Percentiles rank a stretch among this genome's conserved stretches.
Evolutionary conservation across 176 grass and related monocot genomes (phyloP).

Genomic region (Microstegium vimineum): DNA sequence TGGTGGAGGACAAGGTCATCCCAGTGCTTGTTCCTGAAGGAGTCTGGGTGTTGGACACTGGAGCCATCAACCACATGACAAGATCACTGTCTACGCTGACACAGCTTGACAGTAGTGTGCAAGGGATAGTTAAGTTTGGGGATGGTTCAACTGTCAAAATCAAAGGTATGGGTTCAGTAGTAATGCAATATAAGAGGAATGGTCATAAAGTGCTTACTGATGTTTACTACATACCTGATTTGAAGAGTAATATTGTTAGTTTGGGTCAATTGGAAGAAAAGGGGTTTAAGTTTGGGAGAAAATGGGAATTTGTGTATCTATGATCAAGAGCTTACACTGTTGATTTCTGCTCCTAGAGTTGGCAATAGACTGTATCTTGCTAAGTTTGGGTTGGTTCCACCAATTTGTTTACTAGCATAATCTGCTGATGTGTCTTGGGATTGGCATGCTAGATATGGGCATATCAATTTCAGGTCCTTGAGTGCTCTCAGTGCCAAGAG

Average conservation of each 20-base stretch:
- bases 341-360: too few relatives aligned
- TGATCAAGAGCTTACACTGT: too few relatives aligned
- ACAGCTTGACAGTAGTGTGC: neutral
- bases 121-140: accelerated
- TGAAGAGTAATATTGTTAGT: neutral
- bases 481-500: too few relatives aligned
- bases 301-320: too few relatives aligned
- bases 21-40: neutral
- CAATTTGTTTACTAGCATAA: too few relatives aligned
- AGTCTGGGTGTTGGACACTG: neutral
- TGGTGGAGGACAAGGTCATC: neutral
- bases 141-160: neutral
- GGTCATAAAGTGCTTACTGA: neutral
- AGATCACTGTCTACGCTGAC: neutral
- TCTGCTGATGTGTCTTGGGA: too few relatives aligned
- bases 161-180: neutral
- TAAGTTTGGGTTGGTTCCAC: too few relatives aligned
- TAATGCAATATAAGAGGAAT: neutral
- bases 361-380: too few relatives aligned
- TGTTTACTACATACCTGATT: neutral
- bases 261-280: neutral
- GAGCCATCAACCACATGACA: neutral
- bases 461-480: too few relatives aligned
- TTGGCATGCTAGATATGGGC: too few relatives aligned
- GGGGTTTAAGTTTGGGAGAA: neutral